Evolutionary conservation across 331 rosid genomes (phyloP), one percentile per base, ranked within the genome.

Genomic region (Saraca asoca): DNA sequence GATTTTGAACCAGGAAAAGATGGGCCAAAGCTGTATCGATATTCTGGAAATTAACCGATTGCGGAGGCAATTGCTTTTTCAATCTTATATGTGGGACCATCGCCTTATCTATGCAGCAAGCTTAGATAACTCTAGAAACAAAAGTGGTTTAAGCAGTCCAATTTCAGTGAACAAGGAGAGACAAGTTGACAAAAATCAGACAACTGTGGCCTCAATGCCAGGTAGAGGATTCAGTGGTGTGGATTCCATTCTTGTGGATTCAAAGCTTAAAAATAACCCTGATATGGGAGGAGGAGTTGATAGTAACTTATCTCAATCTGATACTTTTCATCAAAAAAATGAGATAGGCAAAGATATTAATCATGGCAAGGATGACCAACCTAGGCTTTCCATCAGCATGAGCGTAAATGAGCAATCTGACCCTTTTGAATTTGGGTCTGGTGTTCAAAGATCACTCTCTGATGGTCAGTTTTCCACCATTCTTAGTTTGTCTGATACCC

Each of bases 51-150:
- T 94, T 79, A 86, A 90, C 72, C 80, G 85, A 49, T 53, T 94
- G 65, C 79, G 95, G 75, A 86, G 97, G 85, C 95, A 83, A 69
- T 72, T 94, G 62, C 80, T 94, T 78, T 86, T 88, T 76, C 99
- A 86, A 71, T 91, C 97, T 37, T 88, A 86, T 58, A 62, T 85
- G 80, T 94, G 97, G 99, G 99, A 90, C 72, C 87, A 67, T 58
- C 90, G 91, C 66, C 86, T 94, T 70, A 44, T 83, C 63, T 67
- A 69, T 76, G 87, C 78, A 19, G 86, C 80, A 68, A 75, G 42
- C 66, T 69, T 75, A 76, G 81, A 73, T 39, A 76, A 76, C 44
- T 70, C 75, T 57, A 75, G 52, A 71, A 51, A 43, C 59, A 74
- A 49, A 54, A 60, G 65, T 70, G 75, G 12, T 42, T 70, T 76